Conservation (phyloP, 2,329 filamentous ascomycete genomes). For the Lachnellula hyalina region DNA sequence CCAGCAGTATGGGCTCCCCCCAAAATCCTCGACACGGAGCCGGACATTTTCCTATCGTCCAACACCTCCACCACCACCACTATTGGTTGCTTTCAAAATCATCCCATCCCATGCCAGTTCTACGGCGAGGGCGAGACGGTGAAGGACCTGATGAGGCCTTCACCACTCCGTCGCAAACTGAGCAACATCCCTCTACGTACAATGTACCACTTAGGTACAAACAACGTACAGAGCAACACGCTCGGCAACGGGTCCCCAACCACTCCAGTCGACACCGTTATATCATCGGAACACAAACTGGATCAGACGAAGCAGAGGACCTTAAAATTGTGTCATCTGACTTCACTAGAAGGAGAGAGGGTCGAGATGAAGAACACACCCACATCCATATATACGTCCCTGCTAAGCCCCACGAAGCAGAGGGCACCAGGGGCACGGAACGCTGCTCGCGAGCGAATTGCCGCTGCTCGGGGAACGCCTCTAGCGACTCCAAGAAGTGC, state of each 20-base stretch:
- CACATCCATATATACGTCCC: slow-evolving; percentile 33
- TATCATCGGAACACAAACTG: slow-evolving; percentile 22
- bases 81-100: slow-evolving; percentile 43
- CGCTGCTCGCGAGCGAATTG: slow-evolving; percentile 48
- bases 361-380: slow-evolving; percentile 23
- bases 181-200: slow-evolving; percentile 8
- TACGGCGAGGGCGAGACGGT: slow-evolving; percentile 8
- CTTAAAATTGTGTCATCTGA: slow-evolving; percentile 19
- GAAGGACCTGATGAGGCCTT: neutral
- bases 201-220: slow-evolving; percentile 5
- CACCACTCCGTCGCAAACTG: slow-evolving; percentile 7
- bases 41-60: slow-evolving; percentile 30
- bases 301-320: slow-evolving; percentile 11
- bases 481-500: too few species aligned
- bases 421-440: slow-evolving; percentile 43
- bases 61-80: slow-evolving; percentile 58
- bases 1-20: slow-evolving; percentile 9
- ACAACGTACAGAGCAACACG: slow-evolving; percentile 7
- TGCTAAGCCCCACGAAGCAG: slow-evolving; percentile 5
- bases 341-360: slow-evolving; percentile 12
- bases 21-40: slow-evolving; percentile 10
- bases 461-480: too few species aligned
- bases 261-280: slow-evolving; percentile 20
- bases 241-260: slow-evolving; percentile 14
- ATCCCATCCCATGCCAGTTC: slow-evolving; percentile 7